Evolutionary conservation across 2,329 filamentous ascomycete genomes (phyloP).

Genomic region (Pestalotiopsis sp.): DNA sequence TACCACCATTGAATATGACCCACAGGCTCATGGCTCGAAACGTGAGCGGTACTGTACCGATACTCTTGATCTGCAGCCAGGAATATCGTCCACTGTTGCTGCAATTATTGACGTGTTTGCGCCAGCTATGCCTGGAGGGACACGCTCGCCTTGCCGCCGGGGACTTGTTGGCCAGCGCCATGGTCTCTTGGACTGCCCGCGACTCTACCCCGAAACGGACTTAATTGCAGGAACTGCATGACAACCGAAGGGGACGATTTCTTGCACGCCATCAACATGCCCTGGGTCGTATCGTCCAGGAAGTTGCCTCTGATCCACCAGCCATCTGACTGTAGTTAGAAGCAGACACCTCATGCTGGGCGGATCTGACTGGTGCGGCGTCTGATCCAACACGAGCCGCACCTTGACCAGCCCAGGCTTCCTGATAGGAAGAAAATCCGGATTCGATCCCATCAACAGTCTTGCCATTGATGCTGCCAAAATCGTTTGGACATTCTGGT

Average conservation of each 20-base stretch:
- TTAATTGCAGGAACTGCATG: background rate
- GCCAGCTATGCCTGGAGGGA: too few relatives aligned
- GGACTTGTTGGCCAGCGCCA: background rate
- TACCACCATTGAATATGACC: background rate
- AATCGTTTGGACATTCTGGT: background rate
- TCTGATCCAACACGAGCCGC: constrained; percentile 4
- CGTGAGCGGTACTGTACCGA: constrained; percentile 5
- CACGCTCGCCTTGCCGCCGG: background rate
- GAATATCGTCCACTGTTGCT: background rate
- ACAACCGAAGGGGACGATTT: background rate
- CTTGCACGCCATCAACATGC: background rate
- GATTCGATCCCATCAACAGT: background rate
- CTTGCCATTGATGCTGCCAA: background rate
- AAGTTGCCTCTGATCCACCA: constrained; percentile 3
- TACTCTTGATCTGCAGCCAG: background rate
- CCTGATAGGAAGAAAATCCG: background rate
- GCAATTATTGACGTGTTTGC: constrained; percentile 1
- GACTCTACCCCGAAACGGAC: background rate
- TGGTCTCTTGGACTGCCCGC: background rate
- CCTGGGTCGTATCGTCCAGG: background rate
- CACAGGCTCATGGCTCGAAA: background rate
- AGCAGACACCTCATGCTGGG: background rate
- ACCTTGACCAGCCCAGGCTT: background rate
- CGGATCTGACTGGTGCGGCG: background rate
- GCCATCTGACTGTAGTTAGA: background rate